Percentiles rank a stretch among this genome's conserved stretches.
phyloP scores from a whole-genome alignment of 768 basidiomycete species.

The Candolleomyces efflorescens region DNA sequence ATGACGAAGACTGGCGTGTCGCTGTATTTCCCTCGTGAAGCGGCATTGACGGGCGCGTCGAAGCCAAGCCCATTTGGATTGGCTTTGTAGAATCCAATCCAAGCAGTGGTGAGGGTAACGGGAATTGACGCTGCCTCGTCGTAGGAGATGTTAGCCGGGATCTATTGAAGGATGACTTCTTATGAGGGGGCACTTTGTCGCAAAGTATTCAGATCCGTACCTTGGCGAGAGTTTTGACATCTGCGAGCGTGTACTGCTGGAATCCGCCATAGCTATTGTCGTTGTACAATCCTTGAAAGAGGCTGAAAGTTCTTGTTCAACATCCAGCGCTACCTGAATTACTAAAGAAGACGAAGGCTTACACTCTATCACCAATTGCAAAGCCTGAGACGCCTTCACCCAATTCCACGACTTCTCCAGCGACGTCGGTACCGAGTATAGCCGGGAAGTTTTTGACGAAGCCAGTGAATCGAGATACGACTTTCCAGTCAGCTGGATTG shows the following conservation, averaged over 20 bases:
- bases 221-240: too few relatives aligned
- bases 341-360: too few relatives aligned
- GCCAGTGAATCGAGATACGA: slow-evolving; percentile 23
- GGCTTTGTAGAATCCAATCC: slow-evolving; percentile 27
- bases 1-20: slow-evolving; percentile 26
- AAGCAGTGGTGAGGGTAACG: slow-evolving; percentile 32
- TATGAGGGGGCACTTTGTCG: too few relatives aligned
- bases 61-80: slow-evolving; percentile 20
- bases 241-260: too few relatives aligned
- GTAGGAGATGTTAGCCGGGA: slow-evolving; percentile 32
- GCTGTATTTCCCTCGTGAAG: slow-evolving; percentile 21
- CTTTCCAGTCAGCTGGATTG: slow-evolving; percentile 46
- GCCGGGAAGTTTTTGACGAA: slow-evolving; percentile 39
- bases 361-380: slow-evolving; percentile 52
- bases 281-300: slow-evolving; percentile 37
- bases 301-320: slow-evolving; percentile 25
- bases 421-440: slow-evolving; percentile 44
- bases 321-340: too few relatives aligned
- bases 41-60: slow-evolving; percentile 19
- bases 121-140: slow-evolving; percentile 40
- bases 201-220: too few relatives aligned
- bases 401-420: slow-evolving; percentile 47
- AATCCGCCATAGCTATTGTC: too few relatives aligned
- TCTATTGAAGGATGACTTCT: too few relatives aligned
- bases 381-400: slow-evolving; percentile 49